A percentile compares a stretch with the other conserved stretches of the same genome.
These are phyloP conservation scores for Anethum foeniculum DNA, from an alignment of 140 eudicot species.

Conservation along the genomic window DNA sequence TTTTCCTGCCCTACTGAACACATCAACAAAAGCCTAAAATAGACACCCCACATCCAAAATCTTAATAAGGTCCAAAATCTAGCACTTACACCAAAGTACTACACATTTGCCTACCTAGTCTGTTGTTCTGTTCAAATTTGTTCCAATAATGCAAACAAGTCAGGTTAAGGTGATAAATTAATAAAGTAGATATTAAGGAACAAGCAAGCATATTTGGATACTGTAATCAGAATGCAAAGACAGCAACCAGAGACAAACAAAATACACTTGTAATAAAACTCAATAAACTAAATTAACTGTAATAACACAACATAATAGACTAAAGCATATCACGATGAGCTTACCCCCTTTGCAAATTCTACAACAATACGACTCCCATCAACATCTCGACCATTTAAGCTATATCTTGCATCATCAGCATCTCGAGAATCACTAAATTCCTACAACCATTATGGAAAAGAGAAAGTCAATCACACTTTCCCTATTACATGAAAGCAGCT, in stretches of 20 bases:
- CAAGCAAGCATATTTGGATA: background rate
- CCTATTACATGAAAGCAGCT: background rate
- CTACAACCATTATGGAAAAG: conserved; percentile 19
- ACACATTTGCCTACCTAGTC: background rate
- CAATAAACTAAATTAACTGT: background rate
- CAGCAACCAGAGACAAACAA: background rate
- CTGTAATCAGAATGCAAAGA: background rate
- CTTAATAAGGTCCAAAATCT: background rate
- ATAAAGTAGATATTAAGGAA: background rate
- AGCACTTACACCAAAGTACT: background rate
- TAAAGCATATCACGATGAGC: conserved; percentile 5
- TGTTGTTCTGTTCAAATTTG: background rate
- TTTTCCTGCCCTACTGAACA: background rate
- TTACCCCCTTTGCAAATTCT: conserved; percentile 92
- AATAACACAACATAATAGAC: background rate
- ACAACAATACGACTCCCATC: conserved; percentile 95
- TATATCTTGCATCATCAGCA: conserved; percentile 95
- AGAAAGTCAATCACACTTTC: background rate
- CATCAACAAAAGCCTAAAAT: background rate
- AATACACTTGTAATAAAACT: background rate
- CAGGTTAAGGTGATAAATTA: background rate
- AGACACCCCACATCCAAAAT: background rate
- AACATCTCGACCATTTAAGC: conserved; percentile 87
- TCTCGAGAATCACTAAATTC: conserved; percentile 96
- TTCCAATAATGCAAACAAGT: background rate